phyloP scores from a whole-genome alignment of 805 yeast species.

The Candida insectorum region DNA sequence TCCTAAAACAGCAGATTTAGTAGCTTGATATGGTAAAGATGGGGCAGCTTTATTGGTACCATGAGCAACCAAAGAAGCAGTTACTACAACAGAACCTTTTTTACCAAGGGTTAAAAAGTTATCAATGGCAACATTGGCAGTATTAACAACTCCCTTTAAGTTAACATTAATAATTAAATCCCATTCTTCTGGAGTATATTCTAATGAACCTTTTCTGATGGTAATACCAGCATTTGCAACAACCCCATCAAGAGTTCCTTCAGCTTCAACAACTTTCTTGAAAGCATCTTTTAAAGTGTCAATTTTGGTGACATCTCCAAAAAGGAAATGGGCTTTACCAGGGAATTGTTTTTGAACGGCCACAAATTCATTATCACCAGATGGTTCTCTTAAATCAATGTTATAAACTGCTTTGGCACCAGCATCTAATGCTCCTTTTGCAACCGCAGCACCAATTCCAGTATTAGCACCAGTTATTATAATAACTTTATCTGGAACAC shows the following conservation, averaged over 20 bases:
- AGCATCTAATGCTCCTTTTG: conserved; percentile 47
- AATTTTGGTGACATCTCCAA: conserved; percentile 8
- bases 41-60: conserved; percentile 37
- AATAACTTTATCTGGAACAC: conserved; percentile 62
- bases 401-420: conserved; percentile 85
- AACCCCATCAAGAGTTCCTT: conserved; percentile 27
- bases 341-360: conserved; percentile 6
- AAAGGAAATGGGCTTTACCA: conserved; percentile 5
- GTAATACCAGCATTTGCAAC: conserved; percentile 35
- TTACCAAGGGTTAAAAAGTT: conserved; percentile 16
- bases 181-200: conserved; percentile 21
- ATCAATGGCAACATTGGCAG: conserved; percentile 7
- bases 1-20: conserved; percentile 40
- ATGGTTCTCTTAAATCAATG: conserved; percentile 46
- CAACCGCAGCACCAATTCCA: conserved; percentile 79
- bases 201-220: conserved; percentile 26
- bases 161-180: conserved; percentile 28
- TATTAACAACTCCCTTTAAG: conserved; percentile 23
- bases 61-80: conserved; percentile 44
- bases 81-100: conserved; percentile 37
- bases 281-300: conserved; percentile 7
- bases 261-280: conserved; percentile 3
- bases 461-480: conserved; percentile 77
- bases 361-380: conserved; percentile 6
- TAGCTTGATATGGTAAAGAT: conserved; percentile 42